Conservation (phyloP, 2,329 filamentous ascomycete species). For the Helminthosporium solani region DNA sequence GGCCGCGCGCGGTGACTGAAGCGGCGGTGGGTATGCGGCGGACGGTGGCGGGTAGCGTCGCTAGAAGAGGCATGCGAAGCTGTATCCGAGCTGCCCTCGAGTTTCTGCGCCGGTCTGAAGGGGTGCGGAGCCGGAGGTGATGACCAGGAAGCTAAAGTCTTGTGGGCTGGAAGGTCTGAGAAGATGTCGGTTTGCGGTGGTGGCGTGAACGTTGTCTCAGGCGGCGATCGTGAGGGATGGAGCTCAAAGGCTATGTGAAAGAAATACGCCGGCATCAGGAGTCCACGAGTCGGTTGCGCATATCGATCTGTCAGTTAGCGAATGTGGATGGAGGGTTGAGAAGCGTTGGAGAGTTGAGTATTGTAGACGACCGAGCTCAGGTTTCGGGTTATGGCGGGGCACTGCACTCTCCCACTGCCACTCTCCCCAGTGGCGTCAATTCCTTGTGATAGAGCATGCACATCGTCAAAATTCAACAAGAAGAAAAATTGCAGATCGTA, state of each 20-base stretch:
- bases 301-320: constrained; percentile 9
- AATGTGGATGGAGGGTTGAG: neutral
- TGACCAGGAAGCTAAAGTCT: constrained; percentile 40
- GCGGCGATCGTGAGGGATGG: constrained; percentile 45
- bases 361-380: neutral
- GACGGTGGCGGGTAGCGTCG: constrained; percentile 14
- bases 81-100: neutral
- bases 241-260: constrained; percentile 65
- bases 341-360: neutral
- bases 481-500: neutral
- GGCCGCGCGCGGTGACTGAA: constrained; percentile 37
- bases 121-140: constrained; percentile 19
- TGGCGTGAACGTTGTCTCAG: constrained; percentile 41
- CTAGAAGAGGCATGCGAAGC: constrained; percentile 21
- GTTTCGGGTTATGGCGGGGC: neutral
- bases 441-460: neutral
- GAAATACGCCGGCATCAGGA: constrained; percentile 61
- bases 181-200: constrained; percentile 49
- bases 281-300: constrained; percentile 7
- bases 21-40: constrained; percentile 19
- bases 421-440: no score
- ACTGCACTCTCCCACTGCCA: no score
- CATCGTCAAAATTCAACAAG: neutral
- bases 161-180: constrained; percentile 47
- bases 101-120: constrained; percentile 15